Evolutionary conservation across 345 rosid genomes (phyloP).

Genomic region (Brassica cretica): DNA sequence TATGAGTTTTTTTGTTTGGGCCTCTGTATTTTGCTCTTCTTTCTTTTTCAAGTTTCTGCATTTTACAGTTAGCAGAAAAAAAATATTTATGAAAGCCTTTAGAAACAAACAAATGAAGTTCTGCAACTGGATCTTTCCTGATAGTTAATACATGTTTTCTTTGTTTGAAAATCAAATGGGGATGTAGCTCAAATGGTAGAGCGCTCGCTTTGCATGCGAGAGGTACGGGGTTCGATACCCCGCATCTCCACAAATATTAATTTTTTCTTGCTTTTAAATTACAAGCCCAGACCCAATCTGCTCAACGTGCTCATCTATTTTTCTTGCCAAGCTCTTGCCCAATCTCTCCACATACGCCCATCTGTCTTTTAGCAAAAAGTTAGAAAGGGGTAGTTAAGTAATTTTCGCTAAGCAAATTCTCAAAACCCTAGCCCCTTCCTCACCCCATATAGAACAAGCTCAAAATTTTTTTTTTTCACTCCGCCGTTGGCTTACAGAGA

Average conservation of each 20-base stretch:
- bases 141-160: too few species aligned
- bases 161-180: not conserved
- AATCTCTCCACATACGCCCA: not conserved
- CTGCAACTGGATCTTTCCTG: too few species aligned
- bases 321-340: not conserved
- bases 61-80: too few species aligned
- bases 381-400: conserved; percentile 11
- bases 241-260: conserved; percentile 56
- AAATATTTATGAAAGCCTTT: too few species aligned
- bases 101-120: too few species aligned
- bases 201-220: conserved; percentile 98
- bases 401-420: not conserved
- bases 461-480: not conserved
- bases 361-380: not conserved
- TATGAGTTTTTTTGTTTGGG: too few species aligned
- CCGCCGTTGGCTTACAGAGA: conserved; percentile 17
- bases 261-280: too few species aligned
- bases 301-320: too few species aligned
- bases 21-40: too few species aligned
- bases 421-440: conserved; percentile 51
- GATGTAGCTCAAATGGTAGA: conserved; percentile 75
- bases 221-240: conserved; percentile 94
- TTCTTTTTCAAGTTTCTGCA: too few species aligned
- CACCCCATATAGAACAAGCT: not conserved
- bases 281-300: too few species aligned